Evolutionary conservation across 2,329 filamentous ascomycete genomes (phyloP), one percentile per base, ranked within the genome.

Genomic region (Diaporthe aspalathi): DNA sequence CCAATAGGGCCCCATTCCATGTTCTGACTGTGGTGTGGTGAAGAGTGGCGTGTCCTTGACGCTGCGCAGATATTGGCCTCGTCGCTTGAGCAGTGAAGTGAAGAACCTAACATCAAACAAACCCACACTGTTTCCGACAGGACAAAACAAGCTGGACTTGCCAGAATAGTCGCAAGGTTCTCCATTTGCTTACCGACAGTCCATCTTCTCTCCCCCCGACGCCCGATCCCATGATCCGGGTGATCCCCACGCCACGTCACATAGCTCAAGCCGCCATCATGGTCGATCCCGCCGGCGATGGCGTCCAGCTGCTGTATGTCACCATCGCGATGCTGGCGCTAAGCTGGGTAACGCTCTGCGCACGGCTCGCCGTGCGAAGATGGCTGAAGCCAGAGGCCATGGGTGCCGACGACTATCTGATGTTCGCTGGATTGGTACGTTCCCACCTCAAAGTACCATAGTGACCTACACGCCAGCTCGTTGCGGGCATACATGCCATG

Each of bases 351-450:
- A 75, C 73, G 14, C 74, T 77, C 50, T 29, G 72, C 24, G 27
- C 73, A 54, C 74, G 78, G 11, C 60, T 76, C 3, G 70, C 50
- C 38, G 76, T 79, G 45, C 72, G 77, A 50, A 69, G 71, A 74
- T 77, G 75, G 76, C 74, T 75, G 43, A 76, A 75, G 16, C 71
- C 71, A 0, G 71, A 73, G 54, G 75, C 74, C 11, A 74, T 75
- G 67, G 78, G 78, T 5, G 7, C 73, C 40, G 78, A 79, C 72
- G 77, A 79, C 60, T 71, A 71, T 49, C 32, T 76, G 24, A 79
- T 79, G 78, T 53, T 32, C 12, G 47, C 71, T 49, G 78, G 78
- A 9, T 68, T 78, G 12, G 78, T 79, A 75, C 43, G 76, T 69
- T n/a, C 16, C 27, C n/a, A 40, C 43, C 24, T 20, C 32, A 35